phyloP scores from a whole-genome alignment of 768 basidiomycete species.

The Russula sp. region DNA sequence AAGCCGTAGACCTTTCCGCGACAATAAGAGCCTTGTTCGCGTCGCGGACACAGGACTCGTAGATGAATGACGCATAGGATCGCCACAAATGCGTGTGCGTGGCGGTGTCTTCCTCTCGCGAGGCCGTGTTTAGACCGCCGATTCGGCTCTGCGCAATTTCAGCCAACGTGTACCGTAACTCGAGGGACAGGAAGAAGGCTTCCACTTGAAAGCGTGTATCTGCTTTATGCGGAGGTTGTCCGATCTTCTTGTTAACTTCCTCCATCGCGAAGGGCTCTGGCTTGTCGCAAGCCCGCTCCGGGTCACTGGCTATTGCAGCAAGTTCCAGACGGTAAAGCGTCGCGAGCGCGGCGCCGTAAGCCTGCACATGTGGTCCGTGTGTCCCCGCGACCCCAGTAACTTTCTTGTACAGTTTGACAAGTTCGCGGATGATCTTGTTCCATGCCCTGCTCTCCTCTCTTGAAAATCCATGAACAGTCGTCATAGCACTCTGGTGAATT shows the following conservation, averaged over 20 bases:
- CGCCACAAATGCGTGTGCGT: slow-evolving; percentile 30
- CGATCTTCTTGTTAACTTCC: slow-evolving; percentile 36
- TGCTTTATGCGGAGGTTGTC: slow-evolving; percentile 39
- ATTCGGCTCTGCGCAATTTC: slow-evolving; percentile 35
- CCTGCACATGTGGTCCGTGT: slow-evolving; percentile 36
- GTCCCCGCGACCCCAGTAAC: slow-evolving; percentile 33
- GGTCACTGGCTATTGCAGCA: slow-evolving; percentile 29
- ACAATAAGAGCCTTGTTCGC: slow-evolving; percentile 32
- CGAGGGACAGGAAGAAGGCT: slow-evolving; percentile 38
- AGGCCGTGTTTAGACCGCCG: slow-evolving; percentile 19
- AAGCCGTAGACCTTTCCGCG: slow-evolving; percentile 34
- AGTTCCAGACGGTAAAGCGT: slow-evolving; percentile 37
- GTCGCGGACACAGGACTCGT: slow-evolving; percentile 34
- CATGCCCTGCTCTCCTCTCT: slow-evolving; percentile 32
- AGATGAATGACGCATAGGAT: slow-evolving; percentile 32
- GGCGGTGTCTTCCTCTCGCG: slow-evolving; percentile 8
- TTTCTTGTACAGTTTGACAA: slow-evolving; percentile 33
- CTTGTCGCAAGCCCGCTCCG: slow-evolving; percentile 27
- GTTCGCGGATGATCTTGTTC: slow-evolving; percentile 29
- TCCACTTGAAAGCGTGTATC: slow-evolving; percentile 39
- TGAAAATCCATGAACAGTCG: slow-evolving; percentile 29
- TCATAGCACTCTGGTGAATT: slow-evolving; percentile 26
- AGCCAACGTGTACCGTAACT: slow-evolving; percentile 38
- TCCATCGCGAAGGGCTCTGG: slow-evolving; percentile 36
- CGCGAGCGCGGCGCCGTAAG: slow-evolving; percentile 39